These are phyloP conservation scores for Narthecium ossifragum DNA, from an alignment of 106 monocot genomes.

Conservation along the genomic window DNA sequence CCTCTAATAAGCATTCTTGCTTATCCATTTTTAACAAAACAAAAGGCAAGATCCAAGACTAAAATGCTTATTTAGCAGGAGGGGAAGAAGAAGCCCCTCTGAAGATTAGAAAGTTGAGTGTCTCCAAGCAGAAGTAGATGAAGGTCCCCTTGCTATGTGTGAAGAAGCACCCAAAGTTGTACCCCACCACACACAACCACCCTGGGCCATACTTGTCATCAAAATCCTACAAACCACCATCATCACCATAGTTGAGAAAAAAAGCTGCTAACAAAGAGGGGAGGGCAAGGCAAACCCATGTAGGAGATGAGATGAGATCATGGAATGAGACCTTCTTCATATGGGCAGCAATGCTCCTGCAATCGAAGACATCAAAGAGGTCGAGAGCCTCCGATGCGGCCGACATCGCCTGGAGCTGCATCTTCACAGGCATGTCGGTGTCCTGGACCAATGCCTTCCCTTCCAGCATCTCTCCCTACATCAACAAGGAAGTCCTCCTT, in stretches of 20 bases:
- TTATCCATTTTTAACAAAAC: no score
- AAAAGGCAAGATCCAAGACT: no score
- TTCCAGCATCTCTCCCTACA: conserved; percentile 67
- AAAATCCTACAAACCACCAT: conserved; percentile 65
- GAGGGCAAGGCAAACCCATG: not conserved
- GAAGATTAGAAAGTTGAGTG: conserved; percentile 59
- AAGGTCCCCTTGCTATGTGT: conserved; percentile 63
- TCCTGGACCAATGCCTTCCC: conserved; percentile 64
- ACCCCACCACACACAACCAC: conserved; percentile 76
- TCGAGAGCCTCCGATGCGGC: conserved; percentile 57
- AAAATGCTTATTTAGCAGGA: no score
- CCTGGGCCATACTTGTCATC: conserved; percentile 44
- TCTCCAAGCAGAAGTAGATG: conserved; percentile 61
- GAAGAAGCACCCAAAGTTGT: conserved; percentile 78
- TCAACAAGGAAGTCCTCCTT: no score
- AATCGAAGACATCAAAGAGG: conserved; percentile 59
- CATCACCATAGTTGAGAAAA: no score
- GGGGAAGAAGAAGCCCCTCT: conserved; percentile 35
- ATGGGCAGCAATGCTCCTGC: conserved; percentile 55
- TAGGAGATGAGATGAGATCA: not conserved
- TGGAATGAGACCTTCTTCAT: conserved; percentile 50
- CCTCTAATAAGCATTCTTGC: no score
- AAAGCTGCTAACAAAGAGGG: not conserved
- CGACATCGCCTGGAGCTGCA: conserved; percentile 64
- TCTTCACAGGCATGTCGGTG: conserved; percentile 69